Base-by-base conservation (phyloP, 306 rosid species). In the Corylus americana region DNA sequence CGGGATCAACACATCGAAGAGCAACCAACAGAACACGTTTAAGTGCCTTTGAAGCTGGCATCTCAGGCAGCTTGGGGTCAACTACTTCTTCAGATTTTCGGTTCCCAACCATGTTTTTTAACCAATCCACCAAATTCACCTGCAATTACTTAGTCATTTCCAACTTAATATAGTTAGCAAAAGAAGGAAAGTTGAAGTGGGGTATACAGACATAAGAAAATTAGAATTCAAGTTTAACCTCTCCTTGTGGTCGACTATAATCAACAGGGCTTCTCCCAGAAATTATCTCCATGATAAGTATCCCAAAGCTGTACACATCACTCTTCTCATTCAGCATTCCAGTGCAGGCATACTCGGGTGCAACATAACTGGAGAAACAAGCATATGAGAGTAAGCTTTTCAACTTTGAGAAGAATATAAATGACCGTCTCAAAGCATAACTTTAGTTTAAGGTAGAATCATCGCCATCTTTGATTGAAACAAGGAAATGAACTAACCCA, bases 301-400 rank as follows among this genome's bases (percentile, higher is more conserved):
- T 89, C 78, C 98, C 99, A 16, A 96, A 96, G 86, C 99, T 96
- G 87, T 90, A 93, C 44, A 96, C 83, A 71, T 96, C 99, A 45
- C 98, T 96, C 91, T 93, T 96, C 88, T 96, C 99, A 4, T 90
- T 96, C 81, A 96, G 85, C 98, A 96, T 91, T 83, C 99, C 99
- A 0, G 98, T 96, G 92, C 99, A 90, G 25, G 99, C 98, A 63
- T 96, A 96, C 81, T 96, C 99, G 8, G 99, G 99, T 22, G 99
- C 99, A 83, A 93, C 99, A 89, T 96, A 96, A 74, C 99, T 96
- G 80, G 54, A 84, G 53, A 88, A 87, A 75, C 53, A 61, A 77
- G 58, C 71, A 55, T 50, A 79, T 9, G 31, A 81, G 72, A 78
- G 62, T 62, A 7, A 48, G 71, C 49, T 48, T 35, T 48, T 63